Percentiles rank a stretch among this genome's conserved stretches.
Evolutionary conservation across 306 rosid genomes (phyloP).

Genomic region (Dryas octopetala): DNA sequence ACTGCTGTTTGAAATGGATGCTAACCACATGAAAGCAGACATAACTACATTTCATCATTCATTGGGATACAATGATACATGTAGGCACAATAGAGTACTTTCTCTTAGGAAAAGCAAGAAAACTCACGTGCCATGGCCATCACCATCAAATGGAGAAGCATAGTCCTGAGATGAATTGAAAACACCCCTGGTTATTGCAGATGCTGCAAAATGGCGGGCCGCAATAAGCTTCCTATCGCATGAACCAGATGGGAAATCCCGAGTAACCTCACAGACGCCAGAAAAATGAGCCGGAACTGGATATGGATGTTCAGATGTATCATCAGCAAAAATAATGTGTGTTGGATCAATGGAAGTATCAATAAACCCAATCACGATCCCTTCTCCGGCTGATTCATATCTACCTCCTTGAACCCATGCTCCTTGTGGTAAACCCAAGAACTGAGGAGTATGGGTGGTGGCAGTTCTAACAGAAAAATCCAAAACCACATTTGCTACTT

Average conservation of each 20-base stretch:
- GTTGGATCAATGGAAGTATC: conserved; percentile 96
- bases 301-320: conserved; percentile 42
- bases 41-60: background rate
- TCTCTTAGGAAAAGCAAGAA: conserved; percentile 24
- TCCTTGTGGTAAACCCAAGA: conserved; percentile 90
- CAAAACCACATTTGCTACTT: conserved; percentile 78
- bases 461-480: conserved; percentile 96
- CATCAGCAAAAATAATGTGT: conserved; percentile 79
- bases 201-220: conserved; percentile 96
- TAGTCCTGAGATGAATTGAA: conserved; percentile 82
- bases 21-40: conserved; percentile 8
- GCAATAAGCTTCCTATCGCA: conserved; percentile 97
- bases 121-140: conserved; percentile 99
- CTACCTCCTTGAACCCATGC: conserved; percentile 93
- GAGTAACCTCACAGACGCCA: conserved; percentile 93
- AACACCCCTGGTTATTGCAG: conserved; percentile 96
- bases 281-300: conserved; percentile 86
- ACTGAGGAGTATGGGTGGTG: conserved; percentile 89
- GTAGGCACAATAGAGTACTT: conserved; percentile 9
- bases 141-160: conserved; percentile 96
- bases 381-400: conserved; percentile 83
- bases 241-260: conserved; percentile 95
- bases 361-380: conserved; percentile 79
- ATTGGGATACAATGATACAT: background rate
- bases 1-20: conserved; percentile 1